Conservation (phyloP, 148 eudicot species). For the Rhododendron ovatum region DNA sequence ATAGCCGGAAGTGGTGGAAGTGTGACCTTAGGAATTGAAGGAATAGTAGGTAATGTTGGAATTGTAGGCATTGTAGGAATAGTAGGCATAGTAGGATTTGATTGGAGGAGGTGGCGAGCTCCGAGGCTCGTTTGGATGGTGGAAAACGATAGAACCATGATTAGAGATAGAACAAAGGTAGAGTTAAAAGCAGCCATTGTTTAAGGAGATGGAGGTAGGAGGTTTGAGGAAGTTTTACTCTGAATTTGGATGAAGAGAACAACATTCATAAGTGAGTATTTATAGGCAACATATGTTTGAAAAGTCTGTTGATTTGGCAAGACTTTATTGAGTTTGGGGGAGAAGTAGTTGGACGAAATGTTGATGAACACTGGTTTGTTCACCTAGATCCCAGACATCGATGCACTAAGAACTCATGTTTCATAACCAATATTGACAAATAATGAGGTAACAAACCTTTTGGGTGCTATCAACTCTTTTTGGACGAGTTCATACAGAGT, state of each 20-base stretch:
- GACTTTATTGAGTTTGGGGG: neutral
- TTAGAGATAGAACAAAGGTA: neutral
- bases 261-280: neutral
- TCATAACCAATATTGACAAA: neutral
- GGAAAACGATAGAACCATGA: neutral
- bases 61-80: neutral
- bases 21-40: neutral
- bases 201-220: neutral
- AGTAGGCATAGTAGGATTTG: neutral
- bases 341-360: neutral
- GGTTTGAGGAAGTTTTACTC: neutral
- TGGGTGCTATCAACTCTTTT: too few relatives aligned
- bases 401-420: too few relatives aligned
- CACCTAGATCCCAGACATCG: neutral
- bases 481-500: too few relatives aligned
- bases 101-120: constrained; percentile 15
- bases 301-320: neutral
- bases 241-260: neutral
- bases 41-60: neutral
- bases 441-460: too few relatives aligned
- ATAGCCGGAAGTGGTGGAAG: neutral
- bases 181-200: neutral
- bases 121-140: neutral
- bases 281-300: neutral
- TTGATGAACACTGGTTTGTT: neutral